Evolutionary conservation across 2,329 filamentous ascomycete species (phyloP), one percentile per base, ranked within the genome.

Genomic region (Cyphellophora europaea): DNA sequence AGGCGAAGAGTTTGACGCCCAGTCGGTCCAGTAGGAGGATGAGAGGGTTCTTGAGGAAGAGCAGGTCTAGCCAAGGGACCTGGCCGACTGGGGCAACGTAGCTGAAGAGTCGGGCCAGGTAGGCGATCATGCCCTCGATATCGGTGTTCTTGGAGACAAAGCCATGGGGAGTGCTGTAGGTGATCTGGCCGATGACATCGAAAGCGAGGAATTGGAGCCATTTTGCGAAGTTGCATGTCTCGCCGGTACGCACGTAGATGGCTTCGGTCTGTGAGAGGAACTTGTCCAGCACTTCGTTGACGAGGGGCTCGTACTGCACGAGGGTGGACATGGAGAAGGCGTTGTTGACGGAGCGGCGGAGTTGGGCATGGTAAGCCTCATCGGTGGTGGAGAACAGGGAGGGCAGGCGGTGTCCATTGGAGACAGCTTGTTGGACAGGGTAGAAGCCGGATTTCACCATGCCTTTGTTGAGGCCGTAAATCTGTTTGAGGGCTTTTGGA

Each of bases 401-500:
- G 19, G 74, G 73, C 0, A 87, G 67, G 3, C 72, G 69, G 41
- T 72, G 68, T 14, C 83, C 83, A 42, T 80, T 75, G 13, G 77
- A 71, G 2, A 84, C 72, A 0, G 80, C 76, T 56, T 84, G 77
- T 53, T 88, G 83, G 3, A 88, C 80, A 0, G 81, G 73, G 51
- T 89, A 89, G 54, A 89, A 89, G 44, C 83, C 77, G 18, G 81
- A 86, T 77, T 84, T 91, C 31, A 72, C 62, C 47, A 86, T 82
- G 0, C 82, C 82, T 57, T 88, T 88, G 54, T 88, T 89, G 28
- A 89, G 58, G 0, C 83, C 83, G 54, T 91, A 93, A 29, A 91
- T 88, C 8, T 66, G 63, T 58, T 82, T 83, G 47, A 89, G 65
- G 0, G 82, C 81, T 39, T 72, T 72, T 0, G 84, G 82, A 45